These are phyloP conservation scores for Comarum palustre DNA, from an alignment of 306 rosid genomes.

Conservation along the genomic window DNA sequence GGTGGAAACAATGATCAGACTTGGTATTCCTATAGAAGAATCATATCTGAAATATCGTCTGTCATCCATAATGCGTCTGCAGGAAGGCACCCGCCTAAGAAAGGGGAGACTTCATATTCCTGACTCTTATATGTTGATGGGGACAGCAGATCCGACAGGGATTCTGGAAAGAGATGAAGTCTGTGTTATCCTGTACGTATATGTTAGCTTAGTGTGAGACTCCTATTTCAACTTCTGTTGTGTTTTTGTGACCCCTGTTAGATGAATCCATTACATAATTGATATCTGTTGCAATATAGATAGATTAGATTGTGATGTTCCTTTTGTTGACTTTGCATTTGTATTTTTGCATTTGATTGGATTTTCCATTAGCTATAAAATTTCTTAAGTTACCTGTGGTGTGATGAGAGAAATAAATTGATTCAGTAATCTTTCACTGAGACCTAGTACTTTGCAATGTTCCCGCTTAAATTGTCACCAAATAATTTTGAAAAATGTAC, in stretches of 20 bases:
- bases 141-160: constrained; percentile 78
- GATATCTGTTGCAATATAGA: not conserved
- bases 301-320: not conserved
- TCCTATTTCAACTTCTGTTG: constrained; percentile 25
- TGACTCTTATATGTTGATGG: constrained; percentile 66
- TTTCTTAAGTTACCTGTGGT: not conserved
- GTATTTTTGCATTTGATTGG: not conserved
- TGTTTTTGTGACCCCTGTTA: no score
- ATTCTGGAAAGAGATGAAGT: constrained; percentile 51
- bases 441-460: no score
- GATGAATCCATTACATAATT: no score
- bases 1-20: constrained; percentile 49
- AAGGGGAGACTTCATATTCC: constrained; percentile 49
- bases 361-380: not conserved
- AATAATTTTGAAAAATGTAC: no score
- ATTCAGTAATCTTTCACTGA: no score
- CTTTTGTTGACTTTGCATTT: not conserved
- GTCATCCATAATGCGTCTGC: constrained; percentile 31
- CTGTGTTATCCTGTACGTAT: constrained; percentile 69
- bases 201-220: no score
- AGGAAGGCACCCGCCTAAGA: constrained; percentile 45
- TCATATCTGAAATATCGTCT: constrained; percentile 48
- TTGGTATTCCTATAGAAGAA: constrained; percentile 72
- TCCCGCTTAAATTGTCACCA: no score
- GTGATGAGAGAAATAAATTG: no score